phyloP scores from a whole-genome alignment of 2,329 filamentous ascomycete genomes.

The Calonectria honghensis region DNA sequence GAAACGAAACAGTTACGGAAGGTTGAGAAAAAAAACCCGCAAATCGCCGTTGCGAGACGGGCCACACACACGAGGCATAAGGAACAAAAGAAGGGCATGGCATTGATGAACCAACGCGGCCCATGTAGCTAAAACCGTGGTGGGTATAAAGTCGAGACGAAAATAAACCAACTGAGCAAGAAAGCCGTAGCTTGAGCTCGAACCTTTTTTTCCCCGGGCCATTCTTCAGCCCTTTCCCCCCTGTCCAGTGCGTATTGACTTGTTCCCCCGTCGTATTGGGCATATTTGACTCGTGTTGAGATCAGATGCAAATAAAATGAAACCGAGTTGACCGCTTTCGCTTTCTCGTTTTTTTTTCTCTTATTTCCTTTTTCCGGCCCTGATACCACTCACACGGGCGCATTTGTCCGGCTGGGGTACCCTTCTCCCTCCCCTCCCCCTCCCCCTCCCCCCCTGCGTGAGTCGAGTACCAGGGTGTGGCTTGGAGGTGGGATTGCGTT shows the following conservation, averaged over 20 bases:
- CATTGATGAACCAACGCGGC: slow-evolving; percentile 1
- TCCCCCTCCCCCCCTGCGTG: too few species aligned
- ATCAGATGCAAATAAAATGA: slow-evolving; percentile 10
- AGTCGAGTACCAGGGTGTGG: slow-evolving; percentile 20
- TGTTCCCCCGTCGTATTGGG: neutral
- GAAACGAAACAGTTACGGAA: neutral
- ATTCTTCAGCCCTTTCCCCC: neutral
- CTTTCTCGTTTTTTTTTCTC: neutral
- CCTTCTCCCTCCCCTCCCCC: neutral
- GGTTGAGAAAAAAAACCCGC: neutral
- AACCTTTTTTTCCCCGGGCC: neutral
- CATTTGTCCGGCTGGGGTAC: slow-evolving; percentile 18
- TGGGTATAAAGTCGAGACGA: neutral
- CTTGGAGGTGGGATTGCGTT: slow-evolving; percentile 29
- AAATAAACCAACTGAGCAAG: slow-evolving; percentile 13
- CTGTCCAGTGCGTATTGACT: neutral
- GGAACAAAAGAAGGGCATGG: neutral
- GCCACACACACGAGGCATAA: neutral
- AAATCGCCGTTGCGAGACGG: slow-evolving; percentile 8
- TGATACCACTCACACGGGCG: slow-evolving; percentile 5
- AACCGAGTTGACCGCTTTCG: neutral
- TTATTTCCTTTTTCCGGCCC: neutral
- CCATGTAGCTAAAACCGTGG: slow-evolving; percentile 1
- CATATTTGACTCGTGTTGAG: slow-evolving; percentile 4
- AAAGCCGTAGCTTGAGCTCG: neutral